phyloP scores from a whole-genome alignment of 2,329 filamentous ascomycete genomes.

The Chalaropsis thielavioides region DNA sequence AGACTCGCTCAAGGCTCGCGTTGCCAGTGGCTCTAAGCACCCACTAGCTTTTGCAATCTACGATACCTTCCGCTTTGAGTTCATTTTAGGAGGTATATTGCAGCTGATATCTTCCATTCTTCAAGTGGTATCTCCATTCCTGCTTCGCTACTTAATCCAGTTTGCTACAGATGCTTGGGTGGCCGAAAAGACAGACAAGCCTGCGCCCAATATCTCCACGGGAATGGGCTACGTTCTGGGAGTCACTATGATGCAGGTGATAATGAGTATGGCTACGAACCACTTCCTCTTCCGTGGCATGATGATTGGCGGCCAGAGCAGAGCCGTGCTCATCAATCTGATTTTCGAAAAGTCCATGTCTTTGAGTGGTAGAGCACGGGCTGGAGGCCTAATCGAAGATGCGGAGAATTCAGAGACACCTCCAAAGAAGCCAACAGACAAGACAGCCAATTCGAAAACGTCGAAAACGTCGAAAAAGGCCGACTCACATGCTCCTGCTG shows the following conservation, averaged over 20 bases:
- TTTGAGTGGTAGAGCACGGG: slow-evolving; percentile 74
- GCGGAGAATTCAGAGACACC: slow-evolving; percentile 31
- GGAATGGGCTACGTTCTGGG: slow-evolving; percentile 76
- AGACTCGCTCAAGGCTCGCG: slow-evolving; percentile 53
- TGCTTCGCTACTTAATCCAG: slow-evolving; percentile 70
- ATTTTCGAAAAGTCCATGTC: slow-evolving; percentile 91
- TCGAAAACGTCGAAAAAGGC: slow-evolving; percentile 28
- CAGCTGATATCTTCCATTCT: slow-evolving; percentile 58
- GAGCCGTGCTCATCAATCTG: slow-evolving; percentile 67
- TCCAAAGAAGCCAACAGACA: slow-evolving; percentile 32
- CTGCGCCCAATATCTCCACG: slow-evolving; percentile 52
- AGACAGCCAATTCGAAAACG: slow-evolving; percentile 23
- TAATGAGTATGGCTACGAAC: slow-evolving; percentile 67
- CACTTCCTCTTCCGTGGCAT: slow-evolving; percentile 91
- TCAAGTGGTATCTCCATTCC: slow-evolving; percentile 73
- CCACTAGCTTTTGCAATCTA: slow-evolving; percentile 69
- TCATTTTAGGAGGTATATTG: slow-evolving; percentile 69
- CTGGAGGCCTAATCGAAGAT: slow-evolving; percentile 48
- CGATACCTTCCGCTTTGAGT: slow-evolving; percentile 74
- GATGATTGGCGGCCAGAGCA: slow-evolving; percentile 72
- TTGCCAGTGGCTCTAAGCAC: slow-evolving; percentile 52
- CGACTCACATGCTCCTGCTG: slow-evolving; percentile 12
- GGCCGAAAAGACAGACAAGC: slow-evolving; percentile 36
- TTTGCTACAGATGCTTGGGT: slow-evolving; percentile 70
- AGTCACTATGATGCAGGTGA: slow-evolving; percentile 70